Percentiles rank a stretch among this genome's conserved stretches.
These are phyloP conservation scores for Euphorbia schlechtendalii DNA, from an alignment of 441 rosid species.

Conservation along the genomic window DNA sequence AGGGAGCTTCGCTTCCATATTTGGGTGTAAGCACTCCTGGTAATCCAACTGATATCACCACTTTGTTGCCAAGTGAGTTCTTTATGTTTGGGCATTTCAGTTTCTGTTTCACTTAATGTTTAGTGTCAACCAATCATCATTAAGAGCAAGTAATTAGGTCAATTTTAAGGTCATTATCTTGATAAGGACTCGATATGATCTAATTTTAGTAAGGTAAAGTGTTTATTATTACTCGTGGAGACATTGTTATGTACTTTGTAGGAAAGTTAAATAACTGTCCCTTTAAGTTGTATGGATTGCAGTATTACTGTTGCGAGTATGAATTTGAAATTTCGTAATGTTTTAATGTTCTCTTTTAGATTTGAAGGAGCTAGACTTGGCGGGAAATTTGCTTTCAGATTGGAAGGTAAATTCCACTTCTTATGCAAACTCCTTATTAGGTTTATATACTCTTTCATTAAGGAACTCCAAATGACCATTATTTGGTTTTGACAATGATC, in stretches of 20 bases:
- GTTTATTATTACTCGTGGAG: too few species aligned
- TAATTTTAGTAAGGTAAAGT: too few species aligned
- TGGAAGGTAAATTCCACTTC: conserved; percentile 63
- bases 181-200: too few species aligned
- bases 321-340: background rate
- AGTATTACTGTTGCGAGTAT: background rate
- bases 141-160: too few species aligned
- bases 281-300: too few species aligned
- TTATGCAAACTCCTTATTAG: background rate
- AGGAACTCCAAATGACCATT: background rate
- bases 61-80: conserved; percentile 56
- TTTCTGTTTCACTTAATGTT: background rate
- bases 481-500: background rate
- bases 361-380: conserved; percentile 75
- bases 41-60: conserved; percentile 35
- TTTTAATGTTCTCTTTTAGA: conserved; percentile 36
- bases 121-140: background rate
- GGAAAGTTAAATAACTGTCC: too few species aligned
- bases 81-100: background rate
- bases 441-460: background rate
- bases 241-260: too few species aligned
- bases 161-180: too few species aligned
- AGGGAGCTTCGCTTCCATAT: conserved; percentile 57
- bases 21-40: conserved; percentile 73
- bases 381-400: conserved; percentile 79